Conservation (phyloP, 306 rosid species). For the Leucaena leucocephala region DNA sequence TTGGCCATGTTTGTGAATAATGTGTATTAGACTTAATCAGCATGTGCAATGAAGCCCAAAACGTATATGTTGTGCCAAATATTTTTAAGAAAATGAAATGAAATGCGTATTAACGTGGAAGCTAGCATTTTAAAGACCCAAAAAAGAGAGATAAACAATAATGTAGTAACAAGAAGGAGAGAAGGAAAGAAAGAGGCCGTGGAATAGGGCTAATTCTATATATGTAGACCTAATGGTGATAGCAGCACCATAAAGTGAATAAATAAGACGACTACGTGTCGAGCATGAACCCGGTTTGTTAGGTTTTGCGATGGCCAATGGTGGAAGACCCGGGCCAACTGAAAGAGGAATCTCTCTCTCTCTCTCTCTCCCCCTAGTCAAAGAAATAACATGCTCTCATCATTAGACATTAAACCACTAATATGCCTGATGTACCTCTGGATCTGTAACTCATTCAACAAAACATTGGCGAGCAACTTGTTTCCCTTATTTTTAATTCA, state of each 20-base stretch:
- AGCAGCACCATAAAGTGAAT: slow-evolving; percentile 14
- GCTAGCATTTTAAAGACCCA: too few species aligned
- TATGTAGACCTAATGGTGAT: slow-evolving; percentile 50
- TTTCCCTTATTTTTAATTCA: slow-evolving; percentile 14
- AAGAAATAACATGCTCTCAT: slow-evolving; percentile 40
- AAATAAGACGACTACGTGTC: slow-evolving; percentile 44
- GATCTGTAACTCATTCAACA: slow-evolving; percentile 34
- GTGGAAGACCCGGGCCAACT: too few species aligned
- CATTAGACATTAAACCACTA: slow-evolving; percentile 26
- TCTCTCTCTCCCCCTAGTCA: neutral
- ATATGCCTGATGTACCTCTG: slow-evolving; percentile 24
- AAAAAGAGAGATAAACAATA: too few species aligned
- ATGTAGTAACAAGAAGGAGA: too few species aligned
- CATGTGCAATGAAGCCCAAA: too few species aligned
- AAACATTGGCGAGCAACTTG: slow-evolving; percentile 31
- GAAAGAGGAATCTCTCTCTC: slow-evolving; percentile 25
- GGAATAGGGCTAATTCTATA: slow-evolving; percentile 35
- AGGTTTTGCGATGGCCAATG: neutral
- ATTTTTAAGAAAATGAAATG: too few species aligned
- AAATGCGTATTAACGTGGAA: too few species aligned
- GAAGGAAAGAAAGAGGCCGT: too few species aligned
- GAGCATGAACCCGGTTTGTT: slow-evolving; percentile 46
- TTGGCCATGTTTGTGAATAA: too few species aligned
- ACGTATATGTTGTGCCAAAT: too few species aligned
- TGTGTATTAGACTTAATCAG: too few species aligned